Base-by-base conservation (phyloP, 139 green algal species). In the Chlorella sp. region DNA sequence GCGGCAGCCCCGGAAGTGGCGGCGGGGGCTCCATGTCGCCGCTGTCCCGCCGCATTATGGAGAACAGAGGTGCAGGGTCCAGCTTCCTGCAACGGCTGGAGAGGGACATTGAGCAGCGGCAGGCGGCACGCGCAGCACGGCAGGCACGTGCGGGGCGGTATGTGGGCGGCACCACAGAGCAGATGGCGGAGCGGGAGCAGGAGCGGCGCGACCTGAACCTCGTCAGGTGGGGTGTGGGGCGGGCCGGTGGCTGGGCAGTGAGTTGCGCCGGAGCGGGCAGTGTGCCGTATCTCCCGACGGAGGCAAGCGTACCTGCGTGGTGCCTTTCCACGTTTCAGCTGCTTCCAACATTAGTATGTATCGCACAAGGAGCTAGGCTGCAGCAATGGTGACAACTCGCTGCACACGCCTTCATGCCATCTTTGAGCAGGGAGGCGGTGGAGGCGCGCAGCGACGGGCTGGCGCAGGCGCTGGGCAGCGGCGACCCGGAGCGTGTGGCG, bases 61-160 rank as follows among this genome's bases (percentile, higher is more conserved):
- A 76, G 36, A 67, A 43, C 76, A 26, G 85, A 17, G 22, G 56
- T 73, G 73, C 40, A 28, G 41, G 54, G 28, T 76, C 70, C 58
- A 51, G 17, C 40, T 94, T 94, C 82, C 74, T 94, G 72, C 87
- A 92, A 20, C 84, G 91, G 46, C 88, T 94, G 32, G 68, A 87
- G 36, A 86, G 79, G 22, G 91, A 93, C 77, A 36, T 88, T 30
- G 81, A 75, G n/a, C 84, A 83, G 70, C 75, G 91, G 9, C 48
- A 93, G 84, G 46, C 43, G 34, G 80, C 74, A 14, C 40, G 34
- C 4, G 74, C 78, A 60, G 80, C 82, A 40, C 54, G 69, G 22
- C 65, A 64, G 5, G n/a, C 60, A 6, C 82, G 69, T 40, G 77
- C 62, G 46, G 84, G 80, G 48, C 46, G 60, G 2, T 83, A 73